A percentile compares a stretch with the other conserved stretches of the same genome.
Conservation (phyloP, 768 basidiomycete genomes). For the Xerocomus brunneocitrinus region DNA sequence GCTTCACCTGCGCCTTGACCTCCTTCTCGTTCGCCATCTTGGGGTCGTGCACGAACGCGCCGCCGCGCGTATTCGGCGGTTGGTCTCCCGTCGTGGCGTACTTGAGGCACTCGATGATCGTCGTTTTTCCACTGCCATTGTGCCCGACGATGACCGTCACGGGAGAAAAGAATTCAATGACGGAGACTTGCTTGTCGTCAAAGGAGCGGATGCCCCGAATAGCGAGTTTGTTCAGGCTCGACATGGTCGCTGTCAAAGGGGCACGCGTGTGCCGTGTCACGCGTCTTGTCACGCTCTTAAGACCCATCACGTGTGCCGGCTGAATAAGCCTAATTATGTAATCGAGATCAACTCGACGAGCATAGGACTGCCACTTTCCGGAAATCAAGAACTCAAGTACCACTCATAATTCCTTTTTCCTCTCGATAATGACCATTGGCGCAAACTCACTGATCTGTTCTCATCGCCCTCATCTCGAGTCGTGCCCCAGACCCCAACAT, state of each 20-base stretch:
- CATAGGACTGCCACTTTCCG: too few species aligned
- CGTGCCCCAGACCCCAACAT: too few species aligned
- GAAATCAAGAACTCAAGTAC: too few species aligned
- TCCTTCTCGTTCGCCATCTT: constrained; percentile 99
- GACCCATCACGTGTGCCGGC: too few species aligned
- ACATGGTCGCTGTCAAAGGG: constrained; percentile 43
- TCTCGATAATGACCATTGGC: too few species aligned
- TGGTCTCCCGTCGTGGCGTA: constrained; percentile 98
- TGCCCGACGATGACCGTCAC: constrained; percentile 98
- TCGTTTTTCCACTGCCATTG: constrained; percentile 98
- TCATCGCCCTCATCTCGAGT: too few species aligned
- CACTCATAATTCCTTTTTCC: too few species aligned
- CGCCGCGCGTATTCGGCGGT: constrained; percentile 94
- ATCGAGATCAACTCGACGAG: too few species aligned
- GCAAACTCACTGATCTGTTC: too few species aligned
- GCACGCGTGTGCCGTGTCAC: neutral
- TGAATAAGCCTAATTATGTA: too few species aligned
- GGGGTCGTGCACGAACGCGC: constrained; percentile 98
- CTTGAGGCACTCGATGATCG: constrained; percentile 98
- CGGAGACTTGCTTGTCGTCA: constrained; percentile 88
- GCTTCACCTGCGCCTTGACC: constrained; percentile 96
- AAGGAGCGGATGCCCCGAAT: constrained; percentile 94
- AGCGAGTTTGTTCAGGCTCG: constrained; percentile 85
- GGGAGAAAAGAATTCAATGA: constrained; percentile 96
- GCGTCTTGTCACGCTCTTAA: too few species aligned